Conservation (phyloP, 2,329 filamentous ascomycete species). For the Zarea fungicola region DNA sequence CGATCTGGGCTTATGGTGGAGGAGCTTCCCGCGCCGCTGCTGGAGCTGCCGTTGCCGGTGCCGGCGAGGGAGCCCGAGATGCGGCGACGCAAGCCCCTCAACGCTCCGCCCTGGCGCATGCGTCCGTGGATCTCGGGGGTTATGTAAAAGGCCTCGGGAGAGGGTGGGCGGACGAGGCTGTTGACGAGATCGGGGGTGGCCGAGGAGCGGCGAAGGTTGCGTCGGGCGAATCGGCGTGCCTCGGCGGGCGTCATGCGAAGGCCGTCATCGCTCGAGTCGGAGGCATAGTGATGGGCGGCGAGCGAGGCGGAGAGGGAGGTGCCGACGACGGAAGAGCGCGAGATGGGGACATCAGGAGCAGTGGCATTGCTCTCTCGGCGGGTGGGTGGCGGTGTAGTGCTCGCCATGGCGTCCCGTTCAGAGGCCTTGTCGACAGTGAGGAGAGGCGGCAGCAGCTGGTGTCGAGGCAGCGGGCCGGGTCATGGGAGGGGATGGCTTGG, state of each 20-base stretch:
- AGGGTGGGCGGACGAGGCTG: conserved; percentile 33
- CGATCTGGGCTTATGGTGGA: conserved; percentile 22
- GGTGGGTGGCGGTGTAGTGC: conserved; percentile 12
- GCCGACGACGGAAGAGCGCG: conserved; percentile 7
- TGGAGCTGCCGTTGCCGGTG: not conserved
- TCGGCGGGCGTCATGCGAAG: conserved; percentile 30
- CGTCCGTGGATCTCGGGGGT: conserved; percentile 23
- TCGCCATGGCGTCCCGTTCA: conserved; percentile 2
- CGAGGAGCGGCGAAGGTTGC: conserved; percentile 29
- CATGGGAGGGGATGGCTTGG: too few relatives aligned
- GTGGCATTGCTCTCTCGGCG: conserved; percentile 13
- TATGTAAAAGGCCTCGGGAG: conserved; percentile 31
- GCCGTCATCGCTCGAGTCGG: conserved; percentile 34
- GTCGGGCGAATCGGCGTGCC: conserved; percentile 31
- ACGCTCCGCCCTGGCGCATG: conserved; percentile 18
- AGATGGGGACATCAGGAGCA: conserved; percentile 9
- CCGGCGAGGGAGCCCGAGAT: conserved; percentile 15
- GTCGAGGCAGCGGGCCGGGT: too few relatives aligned
- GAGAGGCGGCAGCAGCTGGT: not conserved
- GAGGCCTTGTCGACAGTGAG: not conserved
- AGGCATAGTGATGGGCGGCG: conserved; percentile 18
- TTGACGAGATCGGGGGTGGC: conserved; percentile 37
- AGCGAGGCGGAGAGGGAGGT: conserved; percentile 5
- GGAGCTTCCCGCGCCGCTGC: not conserved
- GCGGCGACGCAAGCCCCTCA: conserved; percentile 15